Percentiles rank a stretch among this genome's conserved stretches.
These are phyloP conservation scores for Dactylonectria macrodidyma DNA, from an alignment of 2,329 filamentous ascomycete genomes.

Conservation along the genomic window DNA sequence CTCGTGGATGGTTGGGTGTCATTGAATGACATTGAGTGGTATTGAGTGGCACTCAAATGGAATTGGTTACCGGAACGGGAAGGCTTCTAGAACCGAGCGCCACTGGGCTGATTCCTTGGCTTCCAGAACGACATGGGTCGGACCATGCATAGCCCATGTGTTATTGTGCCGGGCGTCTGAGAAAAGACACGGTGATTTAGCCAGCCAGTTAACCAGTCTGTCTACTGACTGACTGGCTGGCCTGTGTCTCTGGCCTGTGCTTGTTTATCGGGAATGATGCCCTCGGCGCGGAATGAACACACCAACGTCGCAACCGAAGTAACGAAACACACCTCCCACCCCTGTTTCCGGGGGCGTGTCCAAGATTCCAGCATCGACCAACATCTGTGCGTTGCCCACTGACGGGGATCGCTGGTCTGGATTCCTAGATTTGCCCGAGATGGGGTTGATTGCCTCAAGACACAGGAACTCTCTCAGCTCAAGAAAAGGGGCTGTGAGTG, in stretches of 20 bases:
- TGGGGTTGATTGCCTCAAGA: slow-evolving; percentile 10
- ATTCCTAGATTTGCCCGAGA: slow-evolving; percentile 17
- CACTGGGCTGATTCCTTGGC: slow-evolving; percentile 28
- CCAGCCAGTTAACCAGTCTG: neutral
- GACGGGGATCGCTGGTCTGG: slow-evolving; percentile 8
- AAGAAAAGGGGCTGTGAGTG: slow-evolving; percentile 14
- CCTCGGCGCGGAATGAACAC: slow-evolving; percentile 8
- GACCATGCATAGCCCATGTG: slow-evolving; percentile 11
- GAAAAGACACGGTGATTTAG: neutral
- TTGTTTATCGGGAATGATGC: neutral
- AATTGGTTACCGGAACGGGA: slow-evolving; percentile 33
- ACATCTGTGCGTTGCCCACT: slow-evolving; percentile 11
- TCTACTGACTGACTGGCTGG: neutral
- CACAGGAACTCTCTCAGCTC: neutral
- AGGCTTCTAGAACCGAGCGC: slow-evolving; percentile 46
- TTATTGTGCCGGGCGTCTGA: neutral
- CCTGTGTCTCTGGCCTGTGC: slow-evolving; percentile 1
- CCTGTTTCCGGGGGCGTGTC: slow-evolving; percentile 6
- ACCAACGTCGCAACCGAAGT: neutral
- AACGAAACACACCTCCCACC: slow-evolving; percentile 1
- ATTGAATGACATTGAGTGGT: neutral
- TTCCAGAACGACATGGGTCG: slow-evolving; percentile 41
- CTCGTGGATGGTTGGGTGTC: slow-evolving; percentile 36
- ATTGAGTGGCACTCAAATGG: neutral
- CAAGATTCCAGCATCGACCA: neutral